Base-by-base conservation (phyloP, 2,329 filamentous ascomycete species). In the Penicillium digitatum region DNA sequence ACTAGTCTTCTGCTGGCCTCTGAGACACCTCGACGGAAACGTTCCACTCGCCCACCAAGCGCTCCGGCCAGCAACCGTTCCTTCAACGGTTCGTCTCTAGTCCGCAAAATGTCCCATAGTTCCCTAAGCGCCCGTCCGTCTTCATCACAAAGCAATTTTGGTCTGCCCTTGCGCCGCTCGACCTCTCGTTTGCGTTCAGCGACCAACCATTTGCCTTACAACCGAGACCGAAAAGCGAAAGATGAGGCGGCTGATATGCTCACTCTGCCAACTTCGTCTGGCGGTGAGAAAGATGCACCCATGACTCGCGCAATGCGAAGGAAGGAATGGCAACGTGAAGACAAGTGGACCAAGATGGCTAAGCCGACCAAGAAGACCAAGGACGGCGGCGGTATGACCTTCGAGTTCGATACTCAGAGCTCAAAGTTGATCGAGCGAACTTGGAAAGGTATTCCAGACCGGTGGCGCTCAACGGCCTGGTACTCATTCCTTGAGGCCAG, bases 361-460 rank as follows among this genome's bases (percentile, higher is more conserved):
- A 78, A 77, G 51, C 69, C 74, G 8, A 77, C 74, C 8, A 71
- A 72, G 48, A 73, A 73, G 55, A 73, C 68, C 55, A 71, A 74
- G 31, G 72, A 78, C 50, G 82, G 83, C 22, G 82, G 82, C 16
- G 84, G 85, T 16, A 86, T 85, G 81, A 77, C 76, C 12, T 87
- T 87, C 60, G 88, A 91, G 52, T 97, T 97, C 69, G 91, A 96
- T 72, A 82, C 83, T 35, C 85, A 82, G 60, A 89, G 88, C 69
- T 81, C 88, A n/a, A 92, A 96, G 72, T 79, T 99, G 40, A 86
- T 96, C 55, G 88, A 92, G 62, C 84, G 94, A 53, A 95, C 91
- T 1, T 99, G 94, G 94, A 99, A 99, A 71, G 94, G 94, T 29
- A 96, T 99, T 60, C 94, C 94, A 0, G 94, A 99, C 73, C 86